These are phyloP conservation scores for Alternaria sp. DNA, from an alignment of 2,329 filamentous ascomycete species.

Conservation along the genomic window DNA sequence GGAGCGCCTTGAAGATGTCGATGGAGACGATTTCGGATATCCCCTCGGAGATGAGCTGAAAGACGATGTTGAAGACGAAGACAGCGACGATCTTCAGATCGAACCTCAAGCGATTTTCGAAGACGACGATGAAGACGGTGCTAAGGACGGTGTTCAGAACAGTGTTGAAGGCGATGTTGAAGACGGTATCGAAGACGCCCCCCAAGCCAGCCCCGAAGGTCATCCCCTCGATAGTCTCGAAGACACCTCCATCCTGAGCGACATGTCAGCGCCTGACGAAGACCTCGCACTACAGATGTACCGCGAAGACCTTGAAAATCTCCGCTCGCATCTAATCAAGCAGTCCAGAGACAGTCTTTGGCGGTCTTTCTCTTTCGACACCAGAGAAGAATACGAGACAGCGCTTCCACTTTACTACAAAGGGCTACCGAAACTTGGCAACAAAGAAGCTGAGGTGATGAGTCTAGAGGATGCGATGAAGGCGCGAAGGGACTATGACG, in stretches of 20 bases:
- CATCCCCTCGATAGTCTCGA: rapidly evolving
- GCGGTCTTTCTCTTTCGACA: neutral
- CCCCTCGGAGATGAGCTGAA: neutral
- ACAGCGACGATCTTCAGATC: neutral
- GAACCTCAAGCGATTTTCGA: neutral
- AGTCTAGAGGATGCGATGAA: neutral
- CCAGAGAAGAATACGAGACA: neutral
- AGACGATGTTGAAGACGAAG: neutral
- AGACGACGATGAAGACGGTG: neutral
- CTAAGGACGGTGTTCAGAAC: neutral
- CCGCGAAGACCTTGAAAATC: neutral
- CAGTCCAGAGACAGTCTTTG: neutral
- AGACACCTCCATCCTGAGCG: neutral
- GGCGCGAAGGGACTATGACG: neutral
- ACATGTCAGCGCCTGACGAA: neutral
- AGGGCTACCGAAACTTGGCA: neutral
- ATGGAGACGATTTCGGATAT: neutral
- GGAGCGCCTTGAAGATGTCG: neutral
- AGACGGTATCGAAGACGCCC: neutral
- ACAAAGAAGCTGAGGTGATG: neutral
- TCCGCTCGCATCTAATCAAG: neutral
- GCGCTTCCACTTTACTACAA: neutral
- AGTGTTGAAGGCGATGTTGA: neutral
- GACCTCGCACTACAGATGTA: neutral
- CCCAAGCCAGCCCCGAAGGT: neutral